A percentile compares a stretch with the other conserved stretches of the same genome.
These are phyloP conservation scores for Mortierella antarctica DNA, from an alignment of 192 early-diverging fungal genomes.

Conservation along the genomic window DNA sequence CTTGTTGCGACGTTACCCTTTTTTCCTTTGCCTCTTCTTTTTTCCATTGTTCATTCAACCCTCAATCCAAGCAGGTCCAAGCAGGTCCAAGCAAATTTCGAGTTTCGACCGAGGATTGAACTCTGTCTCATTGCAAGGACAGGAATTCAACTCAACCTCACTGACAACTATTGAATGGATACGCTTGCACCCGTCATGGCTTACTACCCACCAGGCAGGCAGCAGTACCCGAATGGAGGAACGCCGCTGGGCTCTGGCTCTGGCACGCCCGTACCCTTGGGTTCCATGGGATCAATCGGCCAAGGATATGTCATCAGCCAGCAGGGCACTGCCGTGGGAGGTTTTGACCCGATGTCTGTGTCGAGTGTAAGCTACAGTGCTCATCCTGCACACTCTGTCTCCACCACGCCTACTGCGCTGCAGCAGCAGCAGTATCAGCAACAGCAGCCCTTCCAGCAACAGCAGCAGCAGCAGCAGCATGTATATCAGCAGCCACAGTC, in stretches of 20 bases:
- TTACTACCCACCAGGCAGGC: constrained; percentile 33
- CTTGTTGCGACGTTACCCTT: too few relatives aligned
- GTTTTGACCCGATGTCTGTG: constrained; percentile 8
- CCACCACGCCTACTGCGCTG: constrained; percentile 13
- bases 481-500: constrained; percentile 7
- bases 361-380: constrained; percentile 8
- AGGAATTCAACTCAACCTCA: background rate
- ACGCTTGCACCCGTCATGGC: constrained; percentile 25
- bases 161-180: constrained; percentile 1
- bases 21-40: too few relatives aligned
- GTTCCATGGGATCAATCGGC: constrained; percentile 19
- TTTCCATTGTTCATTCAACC: background rate
- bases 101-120: background rate
- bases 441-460: constrained; percentile 18
- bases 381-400: constrained; percentile 19
- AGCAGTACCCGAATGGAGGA: constrained; percentile 36
- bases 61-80: too few relatives aligned
- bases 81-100: background rate
- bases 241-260: constrained; percentile 14
- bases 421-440: constrained; percentile 27
- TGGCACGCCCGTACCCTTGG: constrained; percentile 22
- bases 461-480: constrained; percentile 25
- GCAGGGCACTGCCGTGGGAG: background rate
- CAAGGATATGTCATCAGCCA: constrained; percentile 22
- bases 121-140: too few relatives aligned